Evolutionary conservation across 2,329 filamentous ascomycete species (phyloP).

Genomic region (Neoarthrinium moseri): DNA sequence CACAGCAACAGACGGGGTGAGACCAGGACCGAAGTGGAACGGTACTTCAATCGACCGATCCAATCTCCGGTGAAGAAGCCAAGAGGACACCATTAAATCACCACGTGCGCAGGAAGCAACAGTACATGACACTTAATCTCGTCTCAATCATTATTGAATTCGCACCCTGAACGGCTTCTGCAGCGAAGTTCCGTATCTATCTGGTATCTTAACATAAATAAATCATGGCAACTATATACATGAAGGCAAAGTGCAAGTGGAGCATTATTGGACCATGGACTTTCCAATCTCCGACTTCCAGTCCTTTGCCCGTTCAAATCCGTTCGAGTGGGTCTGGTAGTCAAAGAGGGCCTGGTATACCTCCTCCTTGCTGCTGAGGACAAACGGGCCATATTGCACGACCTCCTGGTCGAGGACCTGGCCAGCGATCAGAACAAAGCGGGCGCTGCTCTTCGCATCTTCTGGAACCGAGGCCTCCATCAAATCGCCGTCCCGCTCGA

Average conservation of each 20-base stretch:
- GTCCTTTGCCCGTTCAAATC: conserved; percentile 66
- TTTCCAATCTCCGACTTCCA: conserved; percentile 63
- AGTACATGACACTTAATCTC: not conserved
- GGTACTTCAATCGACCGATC: not conserved
- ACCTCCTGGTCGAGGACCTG: conserved; percentile 68
- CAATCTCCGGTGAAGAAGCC: not conserved
- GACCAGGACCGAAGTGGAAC: not conserved
- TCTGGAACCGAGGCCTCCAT: conserved; percentile 70
- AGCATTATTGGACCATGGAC: conserved; percentile 23
- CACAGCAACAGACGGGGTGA: not conserved
- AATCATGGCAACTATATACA: conserved; percentile 6
- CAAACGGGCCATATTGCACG: conserved; percentile 71
- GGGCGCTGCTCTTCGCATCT: conserved; percentile 51
- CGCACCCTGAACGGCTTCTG: not conserved
- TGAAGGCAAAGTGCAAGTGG: not conserved
- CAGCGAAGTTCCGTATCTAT: not conserved
- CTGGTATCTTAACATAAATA: conserved; percentile 4
- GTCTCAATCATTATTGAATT: not conserved
- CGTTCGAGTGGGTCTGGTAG: conserved; percentile 63
- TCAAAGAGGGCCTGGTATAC: conserved; percentile 67
- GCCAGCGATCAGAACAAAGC: conserved; percentile 66
- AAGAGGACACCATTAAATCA: not conserved
- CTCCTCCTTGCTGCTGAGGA: conserved; percentile 60
- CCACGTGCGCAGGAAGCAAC: conserved; percentile 14
- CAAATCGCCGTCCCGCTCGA: conserved; percentile 74